phyloP scores from a whole-genome alignment of 1,284 basidiomycete species.

The Salmacisia buchloeana region DNA sequence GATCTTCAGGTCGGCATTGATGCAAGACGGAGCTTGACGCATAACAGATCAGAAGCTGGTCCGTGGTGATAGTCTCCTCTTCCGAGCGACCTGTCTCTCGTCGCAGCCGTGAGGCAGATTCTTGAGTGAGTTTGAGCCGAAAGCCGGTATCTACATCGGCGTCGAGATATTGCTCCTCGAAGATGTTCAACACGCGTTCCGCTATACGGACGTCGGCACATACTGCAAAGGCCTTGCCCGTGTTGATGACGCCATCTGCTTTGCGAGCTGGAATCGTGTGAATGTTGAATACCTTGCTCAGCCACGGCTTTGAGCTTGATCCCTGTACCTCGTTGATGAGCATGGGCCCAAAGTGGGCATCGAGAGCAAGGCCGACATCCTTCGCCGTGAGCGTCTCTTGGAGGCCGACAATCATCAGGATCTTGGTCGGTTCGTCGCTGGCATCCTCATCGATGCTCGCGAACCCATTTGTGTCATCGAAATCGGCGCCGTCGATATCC shows the following conservation, averaged over 20 bases:
- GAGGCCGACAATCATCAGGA: background rate
- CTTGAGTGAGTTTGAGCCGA: background rate
- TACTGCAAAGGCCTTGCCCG: slow-evolving; percentile 2
- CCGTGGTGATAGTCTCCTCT: background rate
- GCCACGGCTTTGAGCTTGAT: background rate
- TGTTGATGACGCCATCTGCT: background rate
- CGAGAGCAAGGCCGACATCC: background rate
- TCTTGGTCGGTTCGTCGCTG: slow-evolving; percentile 1
- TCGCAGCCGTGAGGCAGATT: background rate
- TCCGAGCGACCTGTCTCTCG: background rate
- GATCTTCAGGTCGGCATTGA: background rate
- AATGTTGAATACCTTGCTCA: background rate
- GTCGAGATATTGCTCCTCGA: slow-evolving; percentile 2
- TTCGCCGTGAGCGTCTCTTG: background rate
- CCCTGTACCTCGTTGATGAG: background rate
- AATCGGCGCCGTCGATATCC: slow-evolving; percentile 2
- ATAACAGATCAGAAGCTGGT: slow-evolving; percentile 5
- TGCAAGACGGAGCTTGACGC: background rate
- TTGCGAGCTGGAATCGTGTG: background rate
- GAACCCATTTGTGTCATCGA: background rate
- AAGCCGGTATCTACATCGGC: background rate
- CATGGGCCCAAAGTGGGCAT: background rate
- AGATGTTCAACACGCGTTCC: background rate
- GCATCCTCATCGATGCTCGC: slow-evolving; percentile 1
- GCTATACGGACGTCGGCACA: background rate